Evolutionary conservation across 2,329 filamentous ascomycete genomes (phyloP), one percentile per base, ranked within the genome.

Genomic region (Coniochaeta sp.): DNA sequence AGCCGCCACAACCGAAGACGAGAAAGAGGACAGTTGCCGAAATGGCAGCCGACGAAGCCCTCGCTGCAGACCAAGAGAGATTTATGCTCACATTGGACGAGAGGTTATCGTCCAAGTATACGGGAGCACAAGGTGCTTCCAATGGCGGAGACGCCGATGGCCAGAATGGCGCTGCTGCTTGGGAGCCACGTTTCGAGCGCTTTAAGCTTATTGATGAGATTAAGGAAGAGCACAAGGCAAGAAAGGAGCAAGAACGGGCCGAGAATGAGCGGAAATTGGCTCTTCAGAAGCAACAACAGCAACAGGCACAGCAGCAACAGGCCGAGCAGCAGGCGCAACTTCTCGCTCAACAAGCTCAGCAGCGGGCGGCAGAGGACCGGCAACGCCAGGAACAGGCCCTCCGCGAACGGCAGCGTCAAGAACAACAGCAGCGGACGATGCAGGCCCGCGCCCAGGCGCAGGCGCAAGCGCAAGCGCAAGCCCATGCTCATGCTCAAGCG

Each of bases 61-160:
- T 91, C 62, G 91, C 92, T 0, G 93, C 93, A 24, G 90, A 92
- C 61, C 87, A 91, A 64, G 93, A 99, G 74, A 85, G 91, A 55
- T 96, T 91, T 66, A 95, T 99, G 91, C 87, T 98, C 57, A 88
- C 91, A 24, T 86, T 93, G 74, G 95, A 99, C 69, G 93, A 97
- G 67, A 84, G 91, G 6, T 81, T 92, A 62, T 82, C 86, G 14
- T 80, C 88, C 1, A 82, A 79, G 44, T 79, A 79, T 16, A 80
- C 83, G 4, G 79, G 81, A 44, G 82, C 81, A 8, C 82, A 85
- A 62, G 80, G 82, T 60, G 81, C 81, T 2, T 75, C 79, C 14
- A 81, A 82, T 36, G 83, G 86, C 59, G 74, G 84, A n/a, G 88
- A 90, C 62, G 85, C 83, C 22, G 92, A 96, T 69, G 88, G 86